These are phyloP conservation scores for Raffaelea albimanens DNA, from an alignment of 2,329 filamentous ascomycete genomes.

Conservation along the genomic window DNA sequence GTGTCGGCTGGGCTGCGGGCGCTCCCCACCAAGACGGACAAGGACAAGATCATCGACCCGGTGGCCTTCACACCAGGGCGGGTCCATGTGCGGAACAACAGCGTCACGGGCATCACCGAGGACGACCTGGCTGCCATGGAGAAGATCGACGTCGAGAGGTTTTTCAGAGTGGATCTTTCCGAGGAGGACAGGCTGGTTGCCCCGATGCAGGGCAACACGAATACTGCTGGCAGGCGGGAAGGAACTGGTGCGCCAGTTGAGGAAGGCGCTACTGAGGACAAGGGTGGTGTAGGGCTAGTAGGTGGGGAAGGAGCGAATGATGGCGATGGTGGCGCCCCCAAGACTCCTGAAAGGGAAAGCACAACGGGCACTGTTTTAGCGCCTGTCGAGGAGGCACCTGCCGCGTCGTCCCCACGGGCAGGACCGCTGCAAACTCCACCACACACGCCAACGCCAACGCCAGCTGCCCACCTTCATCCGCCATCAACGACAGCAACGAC, in stretches of 20 bases:
- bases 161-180: constrained; percentile 4
- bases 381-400: too few species aligned
- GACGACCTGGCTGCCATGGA: constrained; percentile 3
- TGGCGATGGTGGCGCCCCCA: neutral
- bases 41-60: constrained; percentile 5
- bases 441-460: neutral
- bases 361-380: too few species aligned
- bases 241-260: too few species aligned
- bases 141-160: neutral
- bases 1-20: neutral
- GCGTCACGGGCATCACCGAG: neutral
- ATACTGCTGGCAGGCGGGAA: too few species aligned
- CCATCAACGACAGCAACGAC: too few species aligned
- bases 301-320: neutral
- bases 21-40: neutral
- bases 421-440: neutral
- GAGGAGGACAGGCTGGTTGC: constrained; percentile 3
- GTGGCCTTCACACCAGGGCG: constrained; percentile 3
- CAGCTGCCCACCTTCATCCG: neutral
- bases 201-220: too few species aligned
- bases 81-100: constrained; percentile 4
- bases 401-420: too few species aligned
- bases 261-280: neutral
- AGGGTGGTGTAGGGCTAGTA: neutral
- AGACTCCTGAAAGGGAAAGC: too few species aligned